Conservation (phyloP, 495 filamentous ascomycete genomes). For the Penicillium steckii region DNA sequence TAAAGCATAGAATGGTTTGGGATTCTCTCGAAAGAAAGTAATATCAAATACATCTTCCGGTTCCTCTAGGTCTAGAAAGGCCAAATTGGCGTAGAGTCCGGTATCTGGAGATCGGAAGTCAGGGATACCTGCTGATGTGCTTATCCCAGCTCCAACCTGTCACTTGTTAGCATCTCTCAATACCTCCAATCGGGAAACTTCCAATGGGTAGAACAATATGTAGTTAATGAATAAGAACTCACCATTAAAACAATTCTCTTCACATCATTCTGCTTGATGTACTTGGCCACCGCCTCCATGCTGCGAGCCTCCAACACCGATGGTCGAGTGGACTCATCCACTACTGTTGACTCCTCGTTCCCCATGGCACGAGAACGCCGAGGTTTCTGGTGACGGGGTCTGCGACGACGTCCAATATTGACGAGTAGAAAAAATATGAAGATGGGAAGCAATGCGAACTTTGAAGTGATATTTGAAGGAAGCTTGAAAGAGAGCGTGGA, state of each 20-base stretch:
- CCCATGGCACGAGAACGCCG: constrained; percentile 56
- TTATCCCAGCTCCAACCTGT: constrained; percentile 55
- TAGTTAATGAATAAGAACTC: background rate
- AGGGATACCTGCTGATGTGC: constrained; percentile 83
- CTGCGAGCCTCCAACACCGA: constrained; percentile 64
- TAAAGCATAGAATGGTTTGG: constrained; percentile 86
- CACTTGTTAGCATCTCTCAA: background rate
- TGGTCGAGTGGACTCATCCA: constrained; percentile 64
- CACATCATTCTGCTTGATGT: constrained; percentile 66
- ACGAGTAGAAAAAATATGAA: background rate
- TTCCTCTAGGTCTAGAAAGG: constrained; percentile 77
- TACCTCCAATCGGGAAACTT: too few species aligned
- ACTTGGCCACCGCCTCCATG: constrained; percentile 69
- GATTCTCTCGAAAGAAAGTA: constrained; percentile 77
- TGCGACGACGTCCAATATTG: constrained; percentile 38
- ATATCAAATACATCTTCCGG: constrained; percentile 82
- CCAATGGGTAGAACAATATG: too few species aligned
- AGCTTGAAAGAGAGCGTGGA: background rate
- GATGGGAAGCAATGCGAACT: constrained; percentile 4
- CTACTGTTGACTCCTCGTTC: constrained; percentile 60
- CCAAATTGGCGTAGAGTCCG: constrained; percentile 87
- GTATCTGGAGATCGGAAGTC: constrained; percentile 85
- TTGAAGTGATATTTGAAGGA: background rate
- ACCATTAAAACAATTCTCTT: constrained; percentile 78
- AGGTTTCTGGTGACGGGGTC: constrained; percentile 24